Evolutionary conservation across 495 filamentous ascomycete genomes (phyloP), one percentile per base, ranked within the genome.

Genomic region (Hypoxylon perforatum): DNA sequence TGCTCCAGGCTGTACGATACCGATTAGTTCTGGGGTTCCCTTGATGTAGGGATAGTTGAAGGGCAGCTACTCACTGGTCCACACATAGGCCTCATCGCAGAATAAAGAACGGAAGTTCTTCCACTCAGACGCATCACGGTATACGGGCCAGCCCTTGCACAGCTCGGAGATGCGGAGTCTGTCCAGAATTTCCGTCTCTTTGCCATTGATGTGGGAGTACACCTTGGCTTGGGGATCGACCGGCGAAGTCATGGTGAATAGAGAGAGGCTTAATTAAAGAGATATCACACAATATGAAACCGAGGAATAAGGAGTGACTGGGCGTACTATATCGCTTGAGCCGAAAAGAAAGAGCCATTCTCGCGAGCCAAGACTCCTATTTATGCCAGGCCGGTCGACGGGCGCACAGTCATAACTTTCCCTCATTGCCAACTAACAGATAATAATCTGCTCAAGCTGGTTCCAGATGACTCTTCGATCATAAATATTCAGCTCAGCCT

Each of bases 71-170:
- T 57, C 54, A 82, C 80, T 89, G 0, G 87, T 90, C 77, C 86
- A 89, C 45, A 90, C 84, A 58, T 75, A 81, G 22, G 86, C 86
- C 17, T 83, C 82, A 0, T 82, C 75, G 67, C 84, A 83, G 69
- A 88, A 89, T 33, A 89, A 84, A 0, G 82, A 83, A 51, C 81
- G 79, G 71, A 88, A 86, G 69, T 89, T 90, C 64, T 84, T 81
- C 87, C 86, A 89, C 74, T 90, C 87, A 18, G 86, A 88, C 22
- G 85, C 81, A 56, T 88, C 86, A 14, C 86, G 83, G 67, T 88
- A 90, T 55, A 86, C 84, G 17, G 86, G 86, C 87, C 87, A 90
- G 38, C 86, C 87, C 68, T 88, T 87, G 71, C 86, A 87, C n/a
- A 89, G 76, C 69, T 88, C 86, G 2, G 85, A 78, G 35, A 89